These are phyloP conservation scores for Lyophyllum decastes DNA, from an alignment of 768 basidiomycete species.

Conservation along the genomic window DNA sequence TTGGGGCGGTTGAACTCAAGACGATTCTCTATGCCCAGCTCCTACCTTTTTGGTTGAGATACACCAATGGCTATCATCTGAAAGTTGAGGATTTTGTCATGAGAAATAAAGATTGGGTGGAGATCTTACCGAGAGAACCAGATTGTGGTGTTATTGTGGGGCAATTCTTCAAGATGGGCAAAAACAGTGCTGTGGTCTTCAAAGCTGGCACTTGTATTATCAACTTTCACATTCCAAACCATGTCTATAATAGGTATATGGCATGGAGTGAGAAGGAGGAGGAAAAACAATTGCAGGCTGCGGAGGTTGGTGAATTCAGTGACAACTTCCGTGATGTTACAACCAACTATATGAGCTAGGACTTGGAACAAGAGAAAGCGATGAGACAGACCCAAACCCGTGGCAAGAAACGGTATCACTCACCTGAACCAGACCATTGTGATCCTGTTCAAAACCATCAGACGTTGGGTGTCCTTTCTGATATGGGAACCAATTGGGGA, in stretches of 20 bases:
- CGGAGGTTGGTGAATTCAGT: too few species aligned
- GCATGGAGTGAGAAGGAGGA: too few species aligned
- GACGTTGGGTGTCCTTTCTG: too few species aligned
- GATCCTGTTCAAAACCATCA: too few species aligned
- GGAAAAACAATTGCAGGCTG: too few species aligned
- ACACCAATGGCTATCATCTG: constrained; percentile 4
- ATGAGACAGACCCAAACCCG: too few species aligned
- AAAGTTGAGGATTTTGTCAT: constrained; percentile 4
- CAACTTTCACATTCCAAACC: constrained; percentile 10
- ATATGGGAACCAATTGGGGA: too few species aligned
- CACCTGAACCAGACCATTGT: too few species aligned
- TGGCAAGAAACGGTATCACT: too few species aligned
- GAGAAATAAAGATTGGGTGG: constrained; percentile 5
- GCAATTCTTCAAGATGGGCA: constrained; percentile 6
- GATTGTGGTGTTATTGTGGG: constrained; percentile 2
- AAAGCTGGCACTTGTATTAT: constrained; percentile 1
- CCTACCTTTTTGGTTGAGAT: constrained; percentile 14
- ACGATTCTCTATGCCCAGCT: constrained; percentile 13
- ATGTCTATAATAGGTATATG: constrained; percentile 3
- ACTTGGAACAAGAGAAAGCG: too few species aligned
- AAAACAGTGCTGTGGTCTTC: constrained; percentile 1
- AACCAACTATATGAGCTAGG: too few species aligned
- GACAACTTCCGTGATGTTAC: too few species aligned
- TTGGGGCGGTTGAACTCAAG: constrained; percentile 21
- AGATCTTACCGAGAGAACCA: not conserved